phyloP scores from a whole-genome alignment of 139 green algal species.

The Micractinium conductrix region DNA sequence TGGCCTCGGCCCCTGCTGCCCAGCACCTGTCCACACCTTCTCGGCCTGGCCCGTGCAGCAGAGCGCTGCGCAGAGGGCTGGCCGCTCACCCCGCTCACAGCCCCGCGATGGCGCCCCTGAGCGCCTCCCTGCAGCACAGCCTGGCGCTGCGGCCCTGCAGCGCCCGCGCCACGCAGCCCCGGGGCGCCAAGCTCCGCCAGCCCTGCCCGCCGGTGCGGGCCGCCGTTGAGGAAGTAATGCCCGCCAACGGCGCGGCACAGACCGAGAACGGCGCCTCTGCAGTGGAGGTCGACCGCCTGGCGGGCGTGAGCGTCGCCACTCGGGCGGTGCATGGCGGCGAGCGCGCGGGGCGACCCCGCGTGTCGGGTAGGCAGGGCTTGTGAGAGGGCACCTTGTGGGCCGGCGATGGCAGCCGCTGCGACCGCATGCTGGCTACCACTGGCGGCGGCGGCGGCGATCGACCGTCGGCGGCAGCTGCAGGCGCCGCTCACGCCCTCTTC shows the following conservation, averaged over 20 bases:
- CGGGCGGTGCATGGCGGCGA: conserved; percentile 83
- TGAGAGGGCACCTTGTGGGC: not conserved
- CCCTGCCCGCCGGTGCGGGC: conserved; percentile 28
- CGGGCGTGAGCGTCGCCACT: conserved; percentile 27
- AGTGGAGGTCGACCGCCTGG: conserved; percentile 10
- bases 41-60: too few relatives aligned
- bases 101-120: too few relatives aligned
- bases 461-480: not conserved
- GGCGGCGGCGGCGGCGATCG: not conserved
- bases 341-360: conserved; percentile 75
- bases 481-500: not conserved
- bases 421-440: not conserved
- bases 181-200: too few relatives aligned
- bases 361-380: conserved; percentile 49
- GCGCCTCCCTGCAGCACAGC: too few relatives aligned
- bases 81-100: too few relatives aligned
- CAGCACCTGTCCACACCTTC: too few relatives aligned
- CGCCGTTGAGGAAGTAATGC: conserved; percentile 20
- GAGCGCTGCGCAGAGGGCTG: too few relatives aligned
- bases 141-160: too few relatives aligned
- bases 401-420: not conserved
- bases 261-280: not conserved
- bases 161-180: too few relatives aligned
- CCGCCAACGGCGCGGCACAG: not conserved
- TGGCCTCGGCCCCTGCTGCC: too few relatives aligned